Evolutionary conservation across 2,329 filamentous ascomycete species (phyloP).

Genomic region (Hypoxylon sp.): DNA sequence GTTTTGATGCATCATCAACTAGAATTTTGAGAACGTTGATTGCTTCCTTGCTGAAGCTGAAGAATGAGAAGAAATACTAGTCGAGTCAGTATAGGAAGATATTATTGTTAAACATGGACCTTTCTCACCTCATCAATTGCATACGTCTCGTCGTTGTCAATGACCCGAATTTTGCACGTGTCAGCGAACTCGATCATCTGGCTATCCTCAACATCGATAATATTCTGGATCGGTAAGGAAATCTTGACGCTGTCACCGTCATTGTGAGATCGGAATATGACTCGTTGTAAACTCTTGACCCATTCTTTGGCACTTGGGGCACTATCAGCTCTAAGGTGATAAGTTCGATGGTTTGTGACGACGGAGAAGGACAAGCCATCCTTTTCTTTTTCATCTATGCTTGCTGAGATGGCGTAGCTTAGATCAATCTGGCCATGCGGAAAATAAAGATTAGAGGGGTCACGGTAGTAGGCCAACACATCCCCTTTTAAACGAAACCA

Average conservation of each 20-base stretch:
- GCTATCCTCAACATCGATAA: constrained; percentile 93
- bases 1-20: constrained; percentile 73
- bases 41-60: constrained; percentile 86
- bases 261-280: constrained; percentile 96
- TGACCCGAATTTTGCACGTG: constrained; percentile 91
- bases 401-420: constrained; percentile 91
- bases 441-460: constrained; percentile 89
- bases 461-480: constrained; percentile 89
- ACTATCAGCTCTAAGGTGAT: constrained; percentile 92
- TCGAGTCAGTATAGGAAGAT: constrained; percentile 47
- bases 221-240: constrained; percentile 86
- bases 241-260: constrained; percentile 98
- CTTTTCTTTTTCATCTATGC: constrained; percentile 80
- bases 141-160: constrained; percentile 94
- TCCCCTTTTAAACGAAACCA: constrained; percentile 96
- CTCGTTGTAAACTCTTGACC: constrained; percentile 93
- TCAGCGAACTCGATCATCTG: constrained; percentile 92
- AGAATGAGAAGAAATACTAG: constrained; percentile 97
- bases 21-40: constrained; percentile 82
- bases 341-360: constrained; percentile 84
- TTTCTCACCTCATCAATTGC: constrained; percentile 87
- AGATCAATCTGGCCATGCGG: constrained; percentile 93
- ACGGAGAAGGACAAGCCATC: constrained; percentile 84
- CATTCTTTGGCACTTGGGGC: constrained; percentile 91
- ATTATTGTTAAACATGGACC: background rate